A percentile compares a stretch with the other conserved stretches of the same genome.
Conservation (phyloP, 768 basidiomycete species). For the Peribolospora baueri region DNA sequence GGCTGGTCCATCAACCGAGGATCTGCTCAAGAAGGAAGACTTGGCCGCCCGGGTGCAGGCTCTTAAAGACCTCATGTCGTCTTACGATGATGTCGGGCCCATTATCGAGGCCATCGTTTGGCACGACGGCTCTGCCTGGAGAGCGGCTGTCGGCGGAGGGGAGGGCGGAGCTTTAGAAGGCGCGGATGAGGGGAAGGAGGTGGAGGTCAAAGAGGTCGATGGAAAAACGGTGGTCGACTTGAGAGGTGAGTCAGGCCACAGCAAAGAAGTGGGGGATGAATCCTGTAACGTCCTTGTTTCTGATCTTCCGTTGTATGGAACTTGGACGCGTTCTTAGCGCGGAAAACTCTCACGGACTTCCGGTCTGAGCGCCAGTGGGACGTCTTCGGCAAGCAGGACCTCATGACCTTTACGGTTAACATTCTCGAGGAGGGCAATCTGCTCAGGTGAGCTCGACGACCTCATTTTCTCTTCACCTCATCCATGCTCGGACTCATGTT, state of each 20-base stretch:
- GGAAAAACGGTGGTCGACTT: too few species aligned
- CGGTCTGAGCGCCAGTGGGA: constrained; percentile 3
- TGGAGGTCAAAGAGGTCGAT: too few species aligned
- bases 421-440: constrained; percentile 4
- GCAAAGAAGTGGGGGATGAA: too few species aligned
- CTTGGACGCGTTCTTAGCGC: too few species aligned
- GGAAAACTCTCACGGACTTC: background rate
- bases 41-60: constrained; percentile 2
- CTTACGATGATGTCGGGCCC: constrained; percentile 3
- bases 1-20: background rate
- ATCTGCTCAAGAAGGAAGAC: constrained; percentile 4
- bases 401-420: constrained; percentile 5
- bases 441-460: background rate
- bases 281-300: too few species aligned
- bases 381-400: constrained; percentile 5
- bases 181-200: too few species aligned
- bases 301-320: too few species aligned
- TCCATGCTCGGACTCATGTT: too few species aligned
- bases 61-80: constrained; percentile 1
- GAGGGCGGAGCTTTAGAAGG: background rate
- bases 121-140: constrained; percentile 5
- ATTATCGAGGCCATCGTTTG: constrained; percentile 4
- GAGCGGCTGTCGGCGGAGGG: constrained; percentile 4
- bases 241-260: too few species aligned
- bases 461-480: too few species aligned